Evolutionary conservation across 2,329 filamentous ascomycete species (phyloP).

Genomic region (Chrysoporthe austroafricana): DNA sequence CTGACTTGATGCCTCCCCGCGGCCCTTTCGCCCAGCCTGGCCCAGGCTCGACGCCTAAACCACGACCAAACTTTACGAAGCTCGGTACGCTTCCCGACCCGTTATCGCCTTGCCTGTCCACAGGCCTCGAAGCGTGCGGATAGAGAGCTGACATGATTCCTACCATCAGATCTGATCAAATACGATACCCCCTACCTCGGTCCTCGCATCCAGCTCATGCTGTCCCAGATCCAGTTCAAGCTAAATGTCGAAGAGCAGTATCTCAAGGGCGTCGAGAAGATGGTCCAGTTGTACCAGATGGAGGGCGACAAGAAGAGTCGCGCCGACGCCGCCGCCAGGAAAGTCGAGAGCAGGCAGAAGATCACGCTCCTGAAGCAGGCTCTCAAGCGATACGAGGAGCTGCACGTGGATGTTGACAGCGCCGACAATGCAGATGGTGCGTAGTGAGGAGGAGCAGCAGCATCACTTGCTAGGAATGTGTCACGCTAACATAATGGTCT

Average conservation of each 20-base stretch:
- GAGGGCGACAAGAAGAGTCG: constrained; percentile 96
- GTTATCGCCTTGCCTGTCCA: neutral
- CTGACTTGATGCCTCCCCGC: constrained; percentile 78
- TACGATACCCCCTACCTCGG: constrained; percentile 95
- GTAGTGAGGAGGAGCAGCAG: constrained; percentile 34
- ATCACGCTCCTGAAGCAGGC: constrained; percentile 95
- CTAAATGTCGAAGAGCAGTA: constrained; percentile 98
- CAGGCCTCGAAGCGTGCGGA: neutral
- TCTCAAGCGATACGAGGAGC: constrained; percentile 93
- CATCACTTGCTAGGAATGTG: neutral
- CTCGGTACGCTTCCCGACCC: constrained; percentile 67
- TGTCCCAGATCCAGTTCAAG: constrained; percentile 98
- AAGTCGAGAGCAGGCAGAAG: constrained; percentile 96
- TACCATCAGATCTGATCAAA: constrained; percentile 83
- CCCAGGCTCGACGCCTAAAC: constrained; percentile 71
- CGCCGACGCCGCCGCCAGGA: constrained; percentile 84
- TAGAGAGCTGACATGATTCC: constrained; percentile 8
- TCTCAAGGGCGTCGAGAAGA: constrained; percentile 98
- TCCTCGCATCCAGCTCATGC: constrained; percentile 97
- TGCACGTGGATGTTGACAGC: constrained; percentile 90
- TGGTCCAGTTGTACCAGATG: constrained; percentile 97
- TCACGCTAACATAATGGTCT: constrained; percentile 35
- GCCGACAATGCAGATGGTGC: constrained; percentile 80
- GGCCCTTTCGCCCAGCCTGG: constrained; percentile 78
- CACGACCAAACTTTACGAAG: constrained; percentile 91